Evolutionary conservation across 139 green algal species (phyloP).

Genomic region (Diplosphaera chodatii): DNA sequence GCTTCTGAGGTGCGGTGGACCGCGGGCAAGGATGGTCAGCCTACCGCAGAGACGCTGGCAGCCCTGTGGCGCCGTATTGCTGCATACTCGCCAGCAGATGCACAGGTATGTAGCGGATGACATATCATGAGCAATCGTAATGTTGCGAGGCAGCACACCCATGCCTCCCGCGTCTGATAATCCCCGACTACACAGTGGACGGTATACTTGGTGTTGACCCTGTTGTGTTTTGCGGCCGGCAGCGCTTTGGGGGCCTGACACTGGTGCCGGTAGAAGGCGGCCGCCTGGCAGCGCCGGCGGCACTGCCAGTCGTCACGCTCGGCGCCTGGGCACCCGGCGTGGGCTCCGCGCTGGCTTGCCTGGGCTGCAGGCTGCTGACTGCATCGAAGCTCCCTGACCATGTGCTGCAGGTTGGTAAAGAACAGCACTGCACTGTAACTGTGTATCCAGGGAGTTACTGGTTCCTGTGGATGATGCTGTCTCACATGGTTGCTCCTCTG

Average conservation of each 20-base stretch:
- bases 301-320: constrained; percentile 33
- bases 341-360: constrained; percentile 26
- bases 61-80: constrained; percentile 29
- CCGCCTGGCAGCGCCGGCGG: constrained; percentile 22
- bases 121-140: too few species aligned
- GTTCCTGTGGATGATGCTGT: too few species aligned
- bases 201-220: too few species aligned
- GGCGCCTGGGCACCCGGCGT: constrained; percentile 55
- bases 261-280: constrained; percentile 47
- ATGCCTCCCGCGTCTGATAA: too few species aligned
- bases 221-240: too few species aligned
- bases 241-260: constrained; percentile 26
- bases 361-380: constrained; percentile 46
- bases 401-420: too few species aligned
- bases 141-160: too few species aligned
- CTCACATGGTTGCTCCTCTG: too few species aligned
- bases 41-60: constrained; percentile 11
- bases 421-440: too few species aligned
- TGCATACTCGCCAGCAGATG: background rate
- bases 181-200: too few species aligned
- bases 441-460: too few species aligned
- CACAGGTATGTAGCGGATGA: too few species aligned
- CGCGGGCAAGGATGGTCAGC: constrained; percentile 2
- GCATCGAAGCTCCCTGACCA: constrained; percentile 10
- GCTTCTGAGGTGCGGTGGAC: background rate